These are phyloP conservation scores for Malus fusca DNA, from an alignment of 306 rosid species.

Conservation along the genomic window DNA sequence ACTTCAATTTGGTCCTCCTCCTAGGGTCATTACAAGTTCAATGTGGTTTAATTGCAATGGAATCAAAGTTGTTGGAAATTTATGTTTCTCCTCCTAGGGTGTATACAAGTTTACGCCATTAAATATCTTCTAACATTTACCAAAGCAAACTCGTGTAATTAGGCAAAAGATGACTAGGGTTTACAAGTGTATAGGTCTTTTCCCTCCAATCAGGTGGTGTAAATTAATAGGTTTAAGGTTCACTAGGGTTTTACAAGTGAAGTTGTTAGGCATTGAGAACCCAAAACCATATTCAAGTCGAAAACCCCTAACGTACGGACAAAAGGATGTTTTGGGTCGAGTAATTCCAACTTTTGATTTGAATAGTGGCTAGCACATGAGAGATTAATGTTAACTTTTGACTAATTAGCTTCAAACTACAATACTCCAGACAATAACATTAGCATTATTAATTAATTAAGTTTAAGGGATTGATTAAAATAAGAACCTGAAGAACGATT, in stretches of 20 bases:
- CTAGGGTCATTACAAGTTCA: too few relatives aligned
- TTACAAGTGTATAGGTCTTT: too few relatives aligned
- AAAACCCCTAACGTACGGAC: not conserved
- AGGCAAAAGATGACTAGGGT: too few relatives aligned
- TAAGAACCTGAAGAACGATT: not conserved
- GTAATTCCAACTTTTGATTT: not conserved
- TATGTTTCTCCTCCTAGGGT: not conserved
- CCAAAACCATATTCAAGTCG: not conserved
- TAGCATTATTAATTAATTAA: constrained; percentile 15
- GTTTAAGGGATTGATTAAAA: constrained; percentile 10
- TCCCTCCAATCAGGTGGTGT: not conserved
- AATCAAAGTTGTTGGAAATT: not conserved
- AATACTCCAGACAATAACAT: constrained; percentile 3
- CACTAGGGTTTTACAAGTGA: not conserved
- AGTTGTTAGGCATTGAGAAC: not conserved
- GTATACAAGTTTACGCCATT: too few relatives aligned
- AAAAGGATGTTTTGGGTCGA: not conserved
- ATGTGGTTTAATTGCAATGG: not conserved
- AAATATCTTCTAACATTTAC: too few relatives aligned
- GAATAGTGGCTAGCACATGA: constrained; percentile 18
- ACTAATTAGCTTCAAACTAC: not conserved
- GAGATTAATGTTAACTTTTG: constrained; percentile 16
- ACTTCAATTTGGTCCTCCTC: too few relatives aligned
- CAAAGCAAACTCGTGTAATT: too few relatives aligned
- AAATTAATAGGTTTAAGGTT: not conserved